Base-by-base conservation (phyloP, 2,329 filamentous ascomycete genomes). In the Epichloe hybrida region DNA sequence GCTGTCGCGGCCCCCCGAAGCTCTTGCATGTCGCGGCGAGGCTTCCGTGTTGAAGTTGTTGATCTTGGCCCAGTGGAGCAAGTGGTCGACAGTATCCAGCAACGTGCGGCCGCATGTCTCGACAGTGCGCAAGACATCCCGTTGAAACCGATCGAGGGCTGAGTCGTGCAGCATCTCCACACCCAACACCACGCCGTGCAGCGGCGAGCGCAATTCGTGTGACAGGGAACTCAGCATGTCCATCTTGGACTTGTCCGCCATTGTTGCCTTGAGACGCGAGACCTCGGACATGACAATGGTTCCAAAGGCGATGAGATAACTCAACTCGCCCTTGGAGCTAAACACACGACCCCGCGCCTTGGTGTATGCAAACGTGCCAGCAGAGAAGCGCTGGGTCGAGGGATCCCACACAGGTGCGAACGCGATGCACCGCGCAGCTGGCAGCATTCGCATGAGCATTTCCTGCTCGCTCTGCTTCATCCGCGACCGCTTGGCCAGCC, bases 171-270 rank as follows among this genome's bases (percentile, higher is more conserved):
- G 57, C 5, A 80, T 61, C 54, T 80, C 76, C 1, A 71, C 67
- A 49, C 68, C 77, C 0, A 76, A 72, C 0, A 83, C 62, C 34
- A 83, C 73, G 2, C 79, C 80, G 51, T 83, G 79, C 0, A 83
- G 64, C 0, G 80, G 80, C 2, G 75, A 80, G 6, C 80, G 69
- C 12, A 83, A 62, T 58, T 83, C 80, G 56, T 83, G 80, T 2
- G 75, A 79, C 5, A 83, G 72, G 0, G 75, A 80, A 0, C 76
- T 74, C 7, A 83, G 70, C 38, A 80, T 74, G 50, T 81, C 77
- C 1, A 73, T 72, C 59, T 80, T 80, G 38, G 75, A 72, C 49
- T 68, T 72, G 36, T 72, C 67, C 0, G 67, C 65, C 12, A 62
- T 57, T 5, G 62, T 50, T 0, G 64, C 58, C 13, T 68, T 61